phyloP scores from a whole-genome alignment of 139 green algal species.

The Chlamydomonas incerta region DNA sequence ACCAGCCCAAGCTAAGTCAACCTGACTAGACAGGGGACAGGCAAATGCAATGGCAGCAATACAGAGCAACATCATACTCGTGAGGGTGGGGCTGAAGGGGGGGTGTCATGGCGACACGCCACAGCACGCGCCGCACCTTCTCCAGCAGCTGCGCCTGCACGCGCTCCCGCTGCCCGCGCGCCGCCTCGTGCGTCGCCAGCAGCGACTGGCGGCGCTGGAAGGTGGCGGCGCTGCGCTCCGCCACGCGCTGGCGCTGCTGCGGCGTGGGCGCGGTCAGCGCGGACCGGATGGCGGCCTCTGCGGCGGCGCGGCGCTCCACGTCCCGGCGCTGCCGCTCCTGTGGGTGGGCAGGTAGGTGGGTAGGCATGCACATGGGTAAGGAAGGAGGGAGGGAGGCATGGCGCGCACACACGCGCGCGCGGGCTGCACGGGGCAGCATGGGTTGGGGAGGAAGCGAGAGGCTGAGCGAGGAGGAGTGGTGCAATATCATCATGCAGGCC shows the following conservation, averaged over 20 bases:
- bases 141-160: slow-evolving; percentile 43
- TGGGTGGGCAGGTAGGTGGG: not conserved
- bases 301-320: slow-evolving; percentile 10
- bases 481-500: too few relatives aligned
- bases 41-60: too few relatives aligned
- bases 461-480: not conserved
- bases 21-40: too few relatives aligned
- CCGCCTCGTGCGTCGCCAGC: slow-evolving; percentile 19
- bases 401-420: too few relatives aligned
- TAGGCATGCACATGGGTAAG: not conserved
- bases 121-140: slow-evolving; percentile 23
- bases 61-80: too few relatives aligned
- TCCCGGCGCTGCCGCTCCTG: slow-evolving; percentile 44
- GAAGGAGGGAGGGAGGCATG: too few relatives aligned
- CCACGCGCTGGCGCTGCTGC: slow-evolving; percentile 30
- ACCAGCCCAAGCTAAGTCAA: too few relatives aligned
- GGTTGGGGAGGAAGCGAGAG: too few relatives aligned
- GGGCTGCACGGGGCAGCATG: too few relatives aligned
- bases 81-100: too few relatives aligned
- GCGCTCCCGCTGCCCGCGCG: not conserved
- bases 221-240: slow-evolving; percentile 32
- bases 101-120: too few relatives aligned
- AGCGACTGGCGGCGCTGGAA: slow-evolving; percentile 25
- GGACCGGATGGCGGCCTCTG: slow-evolving; percentile 9
- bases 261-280: slow-evolving; percentile 23